phyloP scores from a whole-genome alignment of 2,329 filamentous ascomycete genomes.

The Huntiella savannae region DNA sequence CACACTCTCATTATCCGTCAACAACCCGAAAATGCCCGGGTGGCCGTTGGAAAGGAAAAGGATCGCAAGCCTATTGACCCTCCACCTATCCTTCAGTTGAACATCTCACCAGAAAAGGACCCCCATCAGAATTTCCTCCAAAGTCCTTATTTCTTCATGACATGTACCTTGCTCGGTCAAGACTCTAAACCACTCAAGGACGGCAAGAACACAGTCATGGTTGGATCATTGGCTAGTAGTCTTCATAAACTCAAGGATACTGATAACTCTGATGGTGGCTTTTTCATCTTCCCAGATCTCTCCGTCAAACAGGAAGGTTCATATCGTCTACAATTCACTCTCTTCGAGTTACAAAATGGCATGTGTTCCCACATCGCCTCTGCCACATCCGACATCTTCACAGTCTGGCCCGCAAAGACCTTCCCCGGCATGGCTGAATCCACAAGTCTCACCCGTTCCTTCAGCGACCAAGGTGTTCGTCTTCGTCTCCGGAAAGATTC shows the following conservation, averaged over 20 bases:
- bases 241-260: slow-evolving; percentile 65
- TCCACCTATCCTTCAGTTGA: slow-evolving; percentile 62
- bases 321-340: slow-evolving; percentile 55
- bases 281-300: slow-evolving; percentile 81
- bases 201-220: slow-evolving; percentile 30
- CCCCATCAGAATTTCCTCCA: slow-evolving; percentile 24
- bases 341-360: slow-evolving; percentile 37
- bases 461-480: slow-evolving; percentile 74
- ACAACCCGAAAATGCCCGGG: slow-evolving; percentile 46
- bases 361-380: slow-evolving; percentile 18
- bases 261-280: slow-evolving; percentile 59
- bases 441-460: slow-evolving; percentile 59
- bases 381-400: slow-evolving; percentile 47
- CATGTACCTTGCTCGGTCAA: slow-evolving; percentile 25
- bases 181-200: slow-evolving; percentile 21
- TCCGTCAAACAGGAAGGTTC: slow-evolving; percentile 57
- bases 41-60: slow-evolving; percentile 58
- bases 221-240: slow-evolving; percentile 61
- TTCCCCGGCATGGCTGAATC: slow-evolving; percentile 69
- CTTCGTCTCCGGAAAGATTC: slow-evolving; percentile 70
- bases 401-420: slow-evolving; percentile 43
- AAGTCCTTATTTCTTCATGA: slow-evolving; percentile 29
- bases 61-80: slow-evolving; percentile 78
- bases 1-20: slow-evolving; percentile 37
- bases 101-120: slow-evolving; percentile 23